Evolutionary conservation across 345 rosid genomes (phyloP).

Genomic region (Salix udensis): DNA sequence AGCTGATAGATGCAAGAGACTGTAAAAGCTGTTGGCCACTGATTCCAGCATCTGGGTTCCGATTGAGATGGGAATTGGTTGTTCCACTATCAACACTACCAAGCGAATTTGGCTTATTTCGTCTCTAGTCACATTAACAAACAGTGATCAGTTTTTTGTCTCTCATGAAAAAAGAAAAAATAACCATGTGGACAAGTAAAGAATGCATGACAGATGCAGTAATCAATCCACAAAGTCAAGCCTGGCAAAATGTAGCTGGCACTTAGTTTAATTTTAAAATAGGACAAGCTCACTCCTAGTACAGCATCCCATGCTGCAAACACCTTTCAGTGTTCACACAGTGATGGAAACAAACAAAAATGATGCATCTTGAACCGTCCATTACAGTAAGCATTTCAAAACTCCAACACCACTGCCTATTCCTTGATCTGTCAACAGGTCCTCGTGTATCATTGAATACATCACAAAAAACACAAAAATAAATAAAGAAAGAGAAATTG

Average conservation of each 20-base stretch:
- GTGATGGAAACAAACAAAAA: neutral
- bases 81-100: constrained; percentile 37
- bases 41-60: constrained; percentile 30
- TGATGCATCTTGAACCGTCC: neutral
- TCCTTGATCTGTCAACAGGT: neutral
- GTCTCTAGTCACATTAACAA: constrained; percentile 38
- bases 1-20: constrained; percentile 52
- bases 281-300: neutral
- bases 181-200: neutral
- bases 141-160: neutral
- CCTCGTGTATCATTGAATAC: neutral
- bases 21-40: constrained; percentile 60
- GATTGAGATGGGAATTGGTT: constrained; percentile 35
- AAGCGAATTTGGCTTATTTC: constrained; percentile 34
- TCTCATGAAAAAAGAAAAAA: neutral
- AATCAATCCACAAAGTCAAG: neutral
- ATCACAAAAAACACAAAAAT: neutral
- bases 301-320: neutral
- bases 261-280: neutral
- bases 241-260: neutral
- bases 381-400: neutral
- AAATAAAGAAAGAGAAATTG: constrained; percentile 3
- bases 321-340: neutral
- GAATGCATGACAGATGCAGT: neutral
- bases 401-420: neutral